Conservation (phyloP, 225 moss, liverwort and hornwort genomes). For the Lunularia cruciata region DNA sequence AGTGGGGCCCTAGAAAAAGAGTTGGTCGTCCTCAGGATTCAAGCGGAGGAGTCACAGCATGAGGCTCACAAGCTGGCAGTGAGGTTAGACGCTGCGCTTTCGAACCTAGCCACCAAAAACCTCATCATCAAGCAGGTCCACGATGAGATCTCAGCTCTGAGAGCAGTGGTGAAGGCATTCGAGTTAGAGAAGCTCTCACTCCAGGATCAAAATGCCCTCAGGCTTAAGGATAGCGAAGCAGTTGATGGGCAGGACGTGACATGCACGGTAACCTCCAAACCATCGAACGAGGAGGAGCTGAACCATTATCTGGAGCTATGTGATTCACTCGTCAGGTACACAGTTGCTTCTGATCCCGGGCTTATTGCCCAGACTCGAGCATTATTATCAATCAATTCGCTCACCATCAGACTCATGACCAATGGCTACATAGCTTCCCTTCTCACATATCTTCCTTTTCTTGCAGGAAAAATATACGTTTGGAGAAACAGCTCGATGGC, state of each 20-base stretch:
- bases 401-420: too few relatives aligned
- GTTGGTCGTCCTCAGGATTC: constrained; percentile 25
- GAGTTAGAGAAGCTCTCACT: constrained; percentile 36
- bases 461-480: constrained; percentile 40
- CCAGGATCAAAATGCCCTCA: constrained; percentile 17
- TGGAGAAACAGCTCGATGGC: constrained; percentile 46
- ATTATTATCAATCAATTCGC: neutral
- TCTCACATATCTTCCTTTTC: neutral
- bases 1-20: constrained; percentile 33
- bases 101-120: constrained; percentile 41
- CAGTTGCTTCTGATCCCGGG: neutral
- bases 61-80: constrained; percentile 37
- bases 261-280: constrained; percentile 24
- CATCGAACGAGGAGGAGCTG: constrained; percentile 37
- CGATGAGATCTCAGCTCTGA: constrained; percentile 55
- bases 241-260: constrained; percentile 15
- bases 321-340: constrained; percentile 55
- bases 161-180: constrained; percentile 53
- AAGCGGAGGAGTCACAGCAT: constrained; percentile 29
- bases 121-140: constrained; percentile 50
- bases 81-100: constrained; percentile 46
- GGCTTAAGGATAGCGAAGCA: constrained; percentile 18
- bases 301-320: constrained; percentile 39
- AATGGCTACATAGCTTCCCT: too few relatives aligned
- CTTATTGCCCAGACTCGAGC: neutral